Conservation (phyloP, 352 stramenopile genomes). For the Pythium plurisporium region DNA sequence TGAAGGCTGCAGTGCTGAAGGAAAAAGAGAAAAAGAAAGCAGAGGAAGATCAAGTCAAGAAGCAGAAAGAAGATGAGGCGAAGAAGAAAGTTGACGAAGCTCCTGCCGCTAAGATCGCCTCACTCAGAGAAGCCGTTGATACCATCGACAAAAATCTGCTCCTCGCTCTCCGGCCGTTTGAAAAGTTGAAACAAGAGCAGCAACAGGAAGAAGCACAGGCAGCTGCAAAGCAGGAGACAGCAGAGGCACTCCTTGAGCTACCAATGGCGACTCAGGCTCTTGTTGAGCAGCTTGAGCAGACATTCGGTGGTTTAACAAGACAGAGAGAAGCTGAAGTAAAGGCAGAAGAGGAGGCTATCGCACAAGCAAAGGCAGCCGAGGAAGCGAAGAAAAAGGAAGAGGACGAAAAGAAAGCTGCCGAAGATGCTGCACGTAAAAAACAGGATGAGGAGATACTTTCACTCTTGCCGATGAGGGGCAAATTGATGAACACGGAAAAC, state of each 20-base stretch:
- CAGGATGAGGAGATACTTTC: conserved; percentile 41
- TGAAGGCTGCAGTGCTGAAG: conserved; percentile 20
- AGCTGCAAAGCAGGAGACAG: conserved; percentile 3
- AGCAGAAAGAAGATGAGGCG: conserved; percentile 14
- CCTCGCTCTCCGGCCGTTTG: conserved; percentile 48
- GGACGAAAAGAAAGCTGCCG: conserved; percentile 30
- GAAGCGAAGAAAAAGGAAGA: conserved; percentile 42
- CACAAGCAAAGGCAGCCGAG: conserved; percentile 29
- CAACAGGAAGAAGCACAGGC: conserved; percentile 22
- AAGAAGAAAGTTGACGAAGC: conserved; percentile 12
- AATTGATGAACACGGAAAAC: conserved; percentile 32
- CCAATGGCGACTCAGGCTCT: conserved; percentile 14
- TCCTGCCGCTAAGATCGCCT: not conserved
- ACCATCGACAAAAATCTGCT: conserved; percentile 41
- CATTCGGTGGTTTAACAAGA: conserved; percentile 9
- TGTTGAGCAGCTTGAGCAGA: conserved; percentile 9
- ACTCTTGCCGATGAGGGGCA: conserved; percentile 39
- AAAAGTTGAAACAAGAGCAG: conserved; percentile 31
- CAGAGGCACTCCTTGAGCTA: not conserved
- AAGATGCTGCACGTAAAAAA: conserved; percentile 28
- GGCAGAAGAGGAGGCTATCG: conserved; percentile 13
- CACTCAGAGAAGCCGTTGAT: conserved; percentile 12
- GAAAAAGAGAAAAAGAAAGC: conserved; percentile 8
- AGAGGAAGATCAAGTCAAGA: conserved; percentile 9
- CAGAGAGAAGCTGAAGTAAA: conserved; percentile 18